These are phyloP conservation scores for Leishmania aethiopica DNA, from an alignment of 208 protist species.

Conservation along the genomic window DNA sequence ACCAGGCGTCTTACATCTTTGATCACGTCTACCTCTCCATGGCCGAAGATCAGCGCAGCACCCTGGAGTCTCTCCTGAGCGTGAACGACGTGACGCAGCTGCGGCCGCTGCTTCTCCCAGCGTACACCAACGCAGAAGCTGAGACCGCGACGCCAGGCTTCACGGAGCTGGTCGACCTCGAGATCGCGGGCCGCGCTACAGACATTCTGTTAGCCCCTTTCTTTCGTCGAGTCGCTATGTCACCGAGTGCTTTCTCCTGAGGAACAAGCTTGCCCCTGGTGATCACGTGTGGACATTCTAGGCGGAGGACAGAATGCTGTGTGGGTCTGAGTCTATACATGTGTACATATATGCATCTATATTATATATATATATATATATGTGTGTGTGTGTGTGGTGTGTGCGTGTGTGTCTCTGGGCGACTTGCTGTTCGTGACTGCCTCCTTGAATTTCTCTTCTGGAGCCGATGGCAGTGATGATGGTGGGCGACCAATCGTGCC, in stretches of 20 bases:
- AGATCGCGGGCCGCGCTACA: conserved; percentile 38
- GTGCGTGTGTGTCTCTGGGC: background rate
- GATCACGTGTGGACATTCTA: conserved; percentile 50
- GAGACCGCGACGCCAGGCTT: conserved; percentile 21
- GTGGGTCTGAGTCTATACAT: background rate
- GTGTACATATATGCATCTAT: background rate
- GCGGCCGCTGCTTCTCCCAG: conserved; percentile 15
- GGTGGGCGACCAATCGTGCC: background rate
- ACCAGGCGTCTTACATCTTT: background rate
- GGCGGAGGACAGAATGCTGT: background rate
- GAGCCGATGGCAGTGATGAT: background rate
- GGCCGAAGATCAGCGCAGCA: conserved; percentile 21
- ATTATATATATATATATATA: background rate
- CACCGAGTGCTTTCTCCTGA: conserved; percentile 53
- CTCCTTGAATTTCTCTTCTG: background rate
- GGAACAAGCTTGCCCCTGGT: conserved; percentile 29
- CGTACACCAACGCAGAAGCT: conserved; percentile 1
- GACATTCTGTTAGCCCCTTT: conserved; percentile 50
- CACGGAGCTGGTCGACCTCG: conserved; percentile 46
- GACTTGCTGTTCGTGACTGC: background rate
- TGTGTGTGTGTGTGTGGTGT: background rate
- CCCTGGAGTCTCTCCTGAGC: conserved; percentile 30
- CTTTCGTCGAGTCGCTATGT: conserved; percentile 42
- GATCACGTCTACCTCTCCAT: conserved; percentile 47
- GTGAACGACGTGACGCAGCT: conserved; percentile 24